These are phyloP conservation scores for Zygosaccharomyces lentus DNA, from an alignment of 805 yeast species.

Conservation along the genomic window DNA sequence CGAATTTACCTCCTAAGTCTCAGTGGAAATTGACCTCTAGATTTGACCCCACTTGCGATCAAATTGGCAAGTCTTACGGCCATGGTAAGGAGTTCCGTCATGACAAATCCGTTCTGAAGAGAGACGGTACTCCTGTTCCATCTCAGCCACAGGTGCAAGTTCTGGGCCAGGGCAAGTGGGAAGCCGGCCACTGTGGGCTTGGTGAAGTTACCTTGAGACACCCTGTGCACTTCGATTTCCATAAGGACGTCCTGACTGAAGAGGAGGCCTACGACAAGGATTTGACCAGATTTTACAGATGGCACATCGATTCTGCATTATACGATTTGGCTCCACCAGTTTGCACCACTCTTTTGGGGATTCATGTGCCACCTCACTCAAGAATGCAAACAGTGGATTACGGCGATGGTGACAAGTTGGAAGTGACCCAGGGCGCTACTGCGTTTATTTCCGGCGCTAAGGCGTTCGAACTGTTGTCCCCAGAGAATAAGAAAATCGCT, in stretches of 20 bases:
- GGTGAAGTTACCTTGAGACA: conserved; percentile 63
- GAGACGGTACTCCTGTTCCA: conserved; percentile 78
- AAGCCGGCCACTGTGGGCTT: conserved; percentile 53
- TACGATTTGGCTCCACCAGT: conserved; percentile 84
- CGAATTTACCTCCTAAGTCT: conserved; percentile 62
- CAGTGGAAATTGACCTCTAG: conserved; percentile 73
- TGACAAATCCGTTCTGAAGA: conserved; percentile 61
- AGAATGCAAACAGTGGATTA: conserved; percentile 62
- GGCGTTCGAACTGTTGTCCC: conserved; percentile 63
- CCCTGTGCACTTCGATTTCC: conserved; percentile 81
- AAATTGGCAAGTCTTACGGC: conserved; percentile 61
- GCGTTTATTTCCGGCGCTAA: conserved; percentile 82
- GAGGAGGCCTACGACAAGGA: conserved; percentile 56
- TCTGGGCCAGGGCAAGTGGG: conserved; percentile 75
- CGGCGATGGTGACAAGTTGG: conserved; percentile 61
- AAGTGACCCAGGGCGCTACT: conserved; percentile 79
- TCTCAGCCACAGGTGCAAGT: conserved; percentile 86
- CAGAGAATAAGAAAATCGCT: conserved; percentile 70
- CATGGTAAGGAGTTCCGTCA: conserved; percentile 78
- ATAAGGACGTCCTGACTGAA: conserved; percentile 58
- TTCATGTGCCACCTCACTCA: conserved; percentile 68
- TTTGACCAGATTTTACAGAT: conserved; percentile 79
- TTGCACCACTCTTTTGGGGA: conserved; percentile 78
- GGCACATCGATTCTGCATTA: conserved; percentile 91
- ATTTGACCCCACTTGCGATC: conserved; percentile 65